Evolutionary conservation across 768 basidiomycete genomes (phyloP), one percentile per base, ranked within the genome.

Genomic region (Mycena vulgaris): DNA sequence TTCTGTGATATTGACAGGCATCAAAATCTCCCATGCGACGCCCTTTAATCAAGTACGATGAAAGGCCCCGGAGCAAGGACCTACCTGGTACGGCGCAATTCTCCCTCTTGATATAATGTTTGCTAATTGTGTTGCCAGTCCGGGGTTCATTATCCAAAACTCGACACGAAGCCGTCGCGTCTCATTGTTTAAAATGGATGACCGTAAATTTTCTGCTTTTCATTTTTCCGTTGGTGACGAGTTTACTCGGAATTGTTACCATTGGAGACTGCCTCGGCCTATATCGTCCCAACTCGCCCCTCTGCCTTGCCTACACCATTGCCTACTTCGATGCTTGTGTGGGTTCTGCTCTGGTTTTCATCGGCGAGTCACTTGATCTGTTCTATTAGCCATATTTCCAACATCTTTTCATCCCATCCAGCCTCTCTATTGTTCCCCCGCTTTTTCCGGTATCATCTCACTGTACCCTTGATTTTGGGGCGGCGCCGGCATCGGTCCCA

Each of bases 391-490:
- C 9, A 6, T 53, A 16, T 10, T 45, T 6, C 5, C 21, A 30
- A 5, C 10, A 17, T 27, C 23, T n/a, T n/a, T 13, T 37, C 4
- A 25, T 30, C 5, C 48, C n/a, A n/a, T n/a, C n/a, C n/a, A 48
- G 45, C 60, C 8, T n/a, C 27, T 16, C 13, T 59, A 17, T 35
- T 48, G 19, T 62, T 62, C 47, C 60, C 60, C 19, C 17, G 16
- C 8, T 27, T 30, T 25, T 61, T 49, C 16, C 59, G 45, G 5
- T 61, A 48, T 35, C 42, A 61, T 27, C 45, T 31, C 21, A 21
- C 48, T 48, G 11, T 61, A 10, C 59, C 45, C 7, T 47, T 35
- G 45, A 61, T 61, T 37, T 35, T 61, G 45, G 59, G 59, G 11
- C 45, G 10, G 10, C 31, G 45, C 9, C 45, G 31, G n/a, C 59